Base-by-base conservation (phyloP, 2,329 filamentous ascomycete genomes). In the Thelonectria blattea region DNA sequence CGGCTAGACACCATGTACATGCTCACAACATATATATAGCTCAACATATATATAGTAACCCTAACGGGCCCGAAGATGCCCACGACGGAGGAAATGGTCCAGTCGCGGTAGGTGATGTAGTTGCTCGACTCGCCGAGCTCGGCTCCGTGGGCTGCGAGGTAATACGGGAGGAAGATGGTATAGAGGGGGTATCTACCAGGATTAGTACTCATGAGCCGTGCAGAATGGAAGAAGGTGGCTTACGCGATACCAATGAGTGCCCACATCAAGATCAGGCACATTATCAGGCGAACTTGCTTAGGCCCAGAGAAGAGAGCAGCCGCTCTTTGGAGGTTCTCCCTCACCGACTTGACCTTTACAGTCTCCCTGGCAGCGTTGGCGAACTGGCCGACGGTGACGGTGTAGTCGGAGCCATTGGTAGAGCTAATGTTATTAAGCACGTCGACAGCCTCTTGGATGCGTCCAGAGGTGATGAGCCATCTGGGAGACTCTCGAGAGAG, bases 111-210 rank as follows among this genome's bases (percentile, higher is more conserved):
- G 1, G 72, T 73, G 46, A 69, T 69, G 46, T 67, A 62, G 2
- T 71, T 65, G 14, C 66, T 70, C 30, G 42, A 45, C 39, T 69
- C 56, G 24, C 56, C 57, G 8, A 71, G 56, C 48, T 72, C 55
- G 1, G 72, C 70, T 51, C 72, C 75, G 45, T 77, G 74, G 7
- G 73, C 77, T 12, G 74, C 74, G 5, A 80, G 74, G 56, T 80
- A 81, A 1, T 76, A 78, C 1, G 78, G 77, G 42, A 81, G 73
- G 52, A 80, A 80, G 45, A 76, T 75, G 56, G 78, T 79, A 65
- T 78, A 81, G 0, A 81, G 71, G 3, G 79, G 78, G 62, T 80
- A 80, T 5, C 62, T 63, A 15, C 20, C 17, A 8, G 3, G 34
- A 37, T 41, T 3, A 27, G 17, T n/a, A 27, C 12, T 34, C 22